Percentiles rank a stretch among this genome's conserved stretches.
These are phyloP conservation scores for Metschnikowia continentalis DNA, from an alignment of 805 yeast genomes.

Conservation along the genomic window DNA sequence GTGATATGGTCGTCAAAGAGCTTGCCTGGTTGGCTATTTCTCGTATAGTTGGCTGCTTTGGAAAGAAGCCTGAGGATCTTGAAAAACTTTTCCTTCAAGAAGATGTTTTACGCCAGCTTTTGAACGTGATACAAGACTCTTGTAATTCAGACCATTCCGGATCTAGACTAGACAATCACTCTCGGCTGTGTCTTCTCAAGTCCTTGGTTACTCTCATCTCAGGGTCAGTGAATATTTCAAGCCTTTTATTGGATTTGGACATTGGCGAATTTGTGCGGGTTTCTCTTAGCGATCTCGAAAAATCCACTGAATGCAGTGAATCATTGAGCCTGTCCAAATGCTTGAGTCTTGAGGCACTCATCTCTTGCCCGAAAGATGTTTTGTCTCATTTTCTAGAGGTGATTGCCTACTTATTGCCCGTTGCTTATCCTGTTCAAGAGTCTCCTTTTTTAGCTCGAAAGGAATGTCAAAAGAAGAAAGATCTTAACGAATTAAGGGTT, in stretches of 20 bases:
- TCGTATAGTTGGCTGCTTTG: constrained; percentile 50
- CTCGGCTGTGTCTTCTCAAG: constrained; percentile 25
- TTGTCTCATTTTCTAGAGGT: constrained; percentile 52
- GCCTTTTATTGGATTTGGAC: constrained; percentile 43
- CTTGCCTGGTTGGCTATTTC: constrained; percentile 63
- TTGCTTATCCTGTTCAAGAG: constrained; percentile 24
- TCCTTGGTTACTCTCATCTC: constrained; percentile 45
- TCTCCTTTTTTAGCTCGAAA: constrained; percentile 26
- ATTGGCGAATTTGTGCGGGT: constrained; percentile 45
- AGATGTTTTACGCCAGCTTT: constrained; percentile 9
- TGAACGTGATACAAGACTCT: constrained; percentile 10
- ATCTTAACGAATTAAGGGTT: constrained; percentile 31
- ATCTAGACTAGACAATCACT: constrained; percentile 8
- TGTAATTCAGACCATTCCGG: constrained; percentile 14
- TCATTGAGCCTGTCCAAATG: not conserved
- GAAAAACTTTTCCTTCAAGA: constrained; percentile 36
- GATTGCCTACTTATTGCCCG: constrained; percentile 57
- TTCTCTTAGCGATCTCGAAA: constrained; percentile 51
- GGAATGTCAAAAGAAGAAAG: constrained; percentile 20
- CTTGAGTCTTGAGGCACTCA: constrained; percentile 62
- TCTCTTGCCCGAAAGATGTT: constrained; percentile 70
- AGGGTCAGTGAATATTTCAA: constrained; percentile 39
- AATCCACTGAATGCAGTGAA: constrained; percentile 12
- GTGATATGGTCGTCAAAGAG: constrained; percentile 60
- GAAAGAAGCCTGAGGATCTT: constrained; percentile 38